These are phyloP conservation scores for Clitopilus passeckerianus DNA, from an alignment of 768 basidiomycete genomes.

Conservation along the genomic window DNA sequence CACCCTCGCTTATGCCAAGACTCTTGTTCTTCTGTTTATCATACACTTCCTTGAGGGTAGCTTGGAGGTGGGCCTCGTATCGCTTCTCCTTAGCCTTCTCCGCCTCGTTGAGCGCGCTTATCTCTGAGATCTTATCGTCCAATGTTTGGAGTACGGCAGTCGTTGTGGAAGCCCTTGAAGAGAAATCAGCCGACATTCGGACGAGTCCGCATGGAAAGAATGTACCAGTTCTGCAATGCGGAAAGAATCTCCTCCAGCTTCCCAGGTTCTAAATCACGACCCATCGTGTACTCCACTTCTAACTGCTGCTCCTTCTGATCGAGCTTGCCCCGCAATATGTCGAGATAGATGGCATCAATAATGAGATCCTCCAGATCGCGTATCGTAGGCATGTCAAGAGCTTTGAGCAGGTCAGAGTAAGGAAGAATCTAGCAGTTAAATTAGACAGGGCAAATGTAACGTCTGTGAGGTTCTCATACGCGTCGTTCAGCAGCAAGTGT, in stretches of 20 bases:
- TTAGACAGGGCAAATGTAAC: background rate
- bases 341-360: slow-evolving; percentile 94
- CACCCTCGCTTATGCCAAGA: slow-evolving; percentile 18
- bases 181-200: slow-evolving; percentile 3
- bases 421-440: slow-evolving; percentile 60
- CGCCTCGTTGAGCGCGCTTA: slow-evolving; percentile 38
- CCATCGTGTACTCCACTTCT: slow-evolving; percentile 90
- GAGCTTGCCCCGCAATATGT: slow-evolving; percentile 84
- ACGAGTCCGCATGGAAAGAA: background rate
- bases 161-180: slow-evolving; percentile 63
- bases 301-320: slow-evolving; percentile 89
- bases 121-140: slow-evolving; percentile 59
- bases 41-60: slow-evolving; percentile 52
- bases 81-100: slow-evolving; percentile 39
- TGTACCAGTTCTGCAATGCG: slow-evolving; percentile 66
- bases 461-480: slow-evolving; percentile 36
- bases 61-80: slow-evolving; percentile 51
- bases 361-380: slow-evolving; percentile 94
- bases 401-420: slow-evolving; percentile 65
- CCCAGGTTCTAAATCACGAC: slow-evolving; percentile 82
- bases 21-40: slow-evolving; percentile 62
- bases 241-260: slow-evolving; percentile 55
- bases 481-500: slow-evolving; percentile 74
- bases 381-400: slow-evolving; percentile 72
- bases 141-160: slow-evolving; percentile 66